Evolutionary conservation across 441 rosid genomes (phyloP), one percentile per base, ranked within the genome.

Genomic region (Euphorbia neoarborescens): DNA sequence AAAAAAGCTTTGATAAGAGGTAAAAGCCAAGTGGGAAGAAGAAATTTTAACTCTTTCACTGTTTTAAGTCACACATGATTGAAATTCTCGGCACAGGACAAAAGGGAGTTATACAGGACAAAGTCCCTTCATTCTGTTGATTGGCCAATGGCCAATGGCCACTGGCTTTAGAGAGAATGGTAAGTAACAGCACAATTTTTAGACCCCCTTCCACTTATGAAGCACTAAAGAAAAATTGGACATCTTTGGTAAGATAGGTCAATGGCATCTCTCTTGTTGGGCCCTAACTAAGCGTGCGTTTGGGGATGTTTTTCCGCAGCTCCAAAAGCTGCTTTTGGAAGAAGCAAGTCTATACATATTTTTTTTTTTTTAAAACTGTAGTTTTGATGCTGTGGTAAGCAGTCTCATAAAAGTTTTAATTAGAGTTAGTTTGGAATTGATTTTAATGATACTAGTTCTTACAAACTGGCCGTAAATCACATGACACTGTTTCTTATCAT

Each of bases 101-200:
- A 75, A 65, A 42, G 48, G 66, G 77, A 73, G 76, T 68, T 53
- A 69, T 57, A 68, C 69, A 66, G 78, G 68, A 65, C 34, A 24
- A 56, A 68, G 77, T 65, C 83, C 64, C 60, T 67, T 81, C 81
- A 61, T 58, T 73, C 65, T 62, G 66, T 80, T 71, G 82, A 80
- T 77, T 77, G 78, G 84, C 71, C 85, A 81, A 75, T 67, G 67
- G 74, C 77, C n/a, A n/a, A n/a, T n/a, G n/a, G n/a, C 71, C 85
- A 81, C 76, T 67, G 67, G 74, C 77, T 73, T 62, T 48, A 12
- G 57, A 66, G 77, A 71, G 62, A 80, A 79, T 85, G 76, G 78
- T 81, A 83, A 54, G 78, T 81, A 83, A 54, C 75, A 73, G 63
- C 74, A 40, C 62, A 60, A 59, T 38, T 58, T 72, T 53, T 70